Evolutionary conservation across 345 rosid genomes (phyloP), one percentile per base, ranked within the genome.

Genomic region (Euphorbia pulcherrima): DNA sequence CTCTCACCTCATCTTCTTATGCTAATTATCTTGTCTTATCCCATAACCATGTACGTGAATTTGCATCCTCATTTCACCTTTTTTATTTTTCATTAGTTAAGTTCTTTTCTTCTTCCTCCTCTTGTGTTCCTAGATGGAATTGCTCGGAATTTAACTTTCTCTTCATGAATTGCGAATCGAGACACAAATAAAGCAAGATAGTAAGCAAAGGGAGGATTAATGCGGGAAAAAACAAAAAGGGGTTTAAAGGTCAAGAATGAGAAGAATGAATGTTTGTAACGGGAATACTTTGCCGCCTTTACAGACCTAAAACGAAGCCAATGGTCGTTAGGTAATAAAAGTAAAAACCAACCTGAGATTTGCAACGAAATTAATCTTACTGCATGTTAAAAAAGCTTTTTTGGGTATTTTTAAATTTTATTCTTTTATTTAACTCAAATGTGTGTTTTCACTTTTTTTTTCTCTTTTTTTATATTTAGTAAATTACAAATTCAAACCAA

Each of bases 241-340:
- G 57, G 57, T 53, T 53, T 53, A 0, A 7, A 21, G 24, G 10
- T 50, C 6, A 50, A 50, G 11, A 1, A 23, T 8, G 0, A 53
- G 57, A 53, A 53, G 28, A 21, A 23, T 8, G 37, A 33, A 33
- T 33, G 24, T 50, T 50, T 6, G 54, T 9, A 7, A 9, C 11
- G 57, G 7, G 12, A 53, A 6, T 23, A 21, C 57, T 53, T 53
- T 21, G 57, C 57, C 57, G 57, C 57, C 57, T 53, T 53, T 53
- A 7, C 27, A 53, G 26, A 53, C 57, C 57, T 53, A 53, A 33
- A 53, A 53, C 57, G 12, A 53, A 52, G 27, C 28, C 27, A 21
- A 53, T 53, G 57, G 57, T 23, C 8, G 28, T 8, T 53, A 10
- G 56, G 56, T 21, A 21, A 44, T 44, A 44, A 44, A 44, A 44